Percentiles rank a stretch among this genome's conserved stretches.
These are phyloP conservation scores for Fusarium aywerte DNA, from an alignment of 2,329 filamentous ascomycete genomes.

Conservation along the genomic window DNA sequence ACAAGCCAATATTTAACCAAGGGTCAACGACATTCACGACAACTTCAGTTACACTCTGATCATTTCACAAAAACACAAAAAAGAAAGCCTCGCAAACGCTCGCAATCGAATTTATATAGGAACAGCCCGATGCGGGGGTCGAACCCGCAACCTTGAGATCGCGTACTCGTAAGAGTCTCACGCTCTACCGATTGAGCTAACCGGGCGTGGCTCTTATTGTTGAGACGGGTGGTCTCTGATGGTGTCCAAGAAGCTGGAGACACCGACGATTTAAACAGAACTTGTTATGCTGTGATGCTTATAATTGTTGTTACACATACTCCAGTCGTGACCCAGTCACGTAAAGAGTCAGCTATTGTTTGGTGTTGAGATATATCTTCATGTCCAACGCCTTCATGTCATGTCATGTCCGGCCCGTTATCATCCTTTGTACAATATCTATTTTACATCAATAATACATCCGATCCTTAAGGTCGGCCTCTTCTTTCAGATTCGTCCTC, in stretches of 20 bases:
- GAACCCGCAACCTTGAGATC: slow-evolving; percentile 69
- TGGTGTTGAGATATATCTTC: slow-evolving; percentile 42
- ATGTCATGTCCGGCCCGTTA: slow-evolving; percentile 20
- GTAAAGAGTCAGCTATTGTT: slow-evolving; percentile 8
- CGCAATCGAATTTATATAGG: slow-evolving; percentile 47
- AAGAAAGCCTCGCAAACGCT: slow-evolving; percentile 36
- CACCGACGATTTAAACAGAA: accelerated
- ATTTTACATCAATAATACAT: slow-evolving; percentile 35
- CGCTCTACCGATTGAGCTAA: slow-evolving; percentile 65
- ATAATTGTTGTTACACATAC: not conserved
- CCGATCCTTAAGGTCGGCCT: slow-evolving; percentile 3
- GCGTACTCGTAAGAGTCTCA: slow-evolving; percentile 68
- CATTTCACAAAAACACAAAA: slow-evolving; percentile 13
- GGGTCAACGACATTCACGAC: not conserved
- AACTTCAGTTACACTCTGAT: not conserved
- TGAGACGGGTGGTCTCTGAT: not conserved
- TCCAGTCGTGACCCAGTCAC: not conserved
- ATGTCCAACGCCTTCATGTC: slow-evolving; percentile 20
- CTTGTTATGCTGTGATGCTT: accelerated
- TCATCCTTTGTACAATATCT: slow-evolving; percentile 35
- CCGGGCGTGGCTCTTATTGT: slow-evolving; percentile 49
- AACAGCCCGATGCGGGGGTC: slow-evolving; percentile 58
- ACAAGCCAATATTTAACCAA: not conserved
- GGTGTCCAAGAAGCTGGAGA: accelerated
- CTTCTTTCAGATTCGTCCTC: slow-evolving; percentile 34